These are phyloP conservation scores for Podospora fimiseda DNA, from an alignment of 495 filamentous ascomycete genomes.

Conservation along the genomic window DNA sequence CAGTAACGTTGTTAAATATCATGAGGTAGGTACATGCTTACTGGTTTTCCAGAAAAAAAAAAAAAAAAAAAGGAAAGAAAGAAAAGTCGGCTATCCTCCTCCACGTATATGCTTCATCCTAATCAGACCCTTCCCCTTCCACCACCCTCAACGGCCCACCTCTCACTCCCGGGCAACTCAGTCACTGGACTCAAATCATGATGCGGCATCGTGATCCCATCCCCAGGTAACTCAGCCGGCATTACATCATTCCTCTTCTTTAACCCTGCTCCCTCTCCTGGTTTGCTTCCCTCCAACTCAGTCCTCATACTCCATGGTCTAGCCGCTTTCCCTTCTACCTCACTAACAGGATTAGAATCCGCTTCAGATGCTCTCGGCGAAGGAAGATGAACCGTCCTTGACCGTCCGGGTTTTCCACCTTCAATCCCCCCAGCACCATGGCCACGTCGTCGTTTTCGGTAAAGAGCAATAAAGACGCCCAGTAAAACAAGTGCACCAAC, in stretches of 20 bases:
- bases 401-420: not conserved
- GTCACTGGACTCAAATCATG: slow-evolving; percentile 12
- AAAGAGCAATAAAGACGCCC: slow-evolving; percentile 3
- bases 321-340: slow-evolving; percentile 14
- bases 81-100: too few species aligned
- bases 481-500: slow-evolving; percentile 13
- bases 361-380: slow-evolving; percentile 11
- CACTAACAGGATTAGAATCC: slow-evolving; percentile 11
- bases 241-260: not conserved
- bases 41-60: too few species aligned
- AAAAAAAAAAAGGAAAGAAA: too few species aligned
- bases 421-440: not conserved
- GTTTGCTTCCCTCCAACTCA: slow-evolving; percentile 19
- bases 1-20: too few species aligned
- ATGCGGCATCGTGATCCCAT: not conserved
- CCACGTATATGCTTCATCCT: too few species aligned
- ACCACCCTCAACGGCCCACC: not conserved
- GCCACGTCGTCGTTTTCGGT: slow-evolving; percentile 6
- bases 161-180: slow-evolving; percentile 16
- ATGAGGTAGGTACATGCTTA: too few species aligned
- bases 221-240: not conserved
- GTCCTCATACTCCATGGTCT: slow-evolving; percentile 20
- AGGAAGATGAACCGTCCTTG: slow-evolving; percentile 1
- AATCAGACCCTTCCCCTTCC: not conserved
- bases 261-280: not conserved